Percentiles rank a stretch among this genome's conserved stretches.
Evolutionary conservation across 2,329 filamentous ascomycete genomes (phyloP).

Genomic region (Colletotrichum sp.): DNA sequence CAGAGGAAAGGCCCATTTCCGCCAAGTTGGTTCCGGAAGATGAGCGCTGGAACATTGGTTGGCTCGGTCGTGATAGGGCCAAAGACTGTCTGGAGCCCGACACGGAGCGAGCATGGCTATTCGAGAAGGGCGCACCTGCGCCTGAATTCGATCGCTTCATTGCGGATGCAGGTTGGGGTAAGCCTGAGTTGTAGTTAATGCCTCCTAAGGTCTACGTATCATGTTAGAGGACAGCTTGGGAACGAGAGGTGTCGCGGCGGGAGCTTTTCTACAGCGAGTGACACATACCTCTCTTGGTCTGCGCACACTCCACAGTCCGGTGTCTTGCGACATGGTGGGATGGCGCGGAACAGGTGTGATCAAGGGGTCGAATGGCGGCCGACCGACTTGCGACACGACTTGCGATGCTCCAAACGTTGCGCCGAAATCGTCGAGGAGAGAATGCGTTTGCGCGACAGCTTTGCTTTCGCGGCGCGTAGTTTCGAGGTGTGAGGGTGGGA

Average conservation of each 20-base stretch:
- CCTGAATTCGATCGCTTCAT: constrained; percentile 91
- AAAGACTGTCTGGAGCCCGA: constrained; percentile 87
- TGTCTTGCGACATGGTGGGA: constrained; percentile 80
- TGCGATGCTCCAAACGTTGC: background rate
- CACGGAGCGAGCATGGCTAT: constrained; percentile 77
- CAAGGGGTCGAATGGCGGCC: background rate
- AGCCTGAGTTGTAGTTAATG: constrained; percentile 80
- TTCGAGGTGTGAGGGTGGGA: background rate
- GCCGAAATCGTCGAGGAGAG: too few relatives aligned
- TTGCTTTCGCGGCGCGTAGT: background rate
- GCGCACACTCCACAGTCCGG: constrained; percentile 88
- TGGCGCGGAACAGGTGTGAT: background rate
- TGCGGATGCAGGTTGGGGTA: constrained; percentile 89
- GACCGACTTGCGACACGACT: background rate
- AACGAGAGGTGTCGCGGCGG: background rate
- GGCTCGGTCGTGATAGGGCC: constrained; percentile 80
- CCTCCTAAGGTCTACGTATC: constrained; percentile 77
- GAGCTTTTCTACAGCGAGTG: background rate
- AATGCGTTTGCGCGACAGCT: background rate
- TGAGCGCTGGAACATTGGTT: constrained; percentile 84
- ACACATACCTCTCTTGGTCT: constrained; percentile 82
- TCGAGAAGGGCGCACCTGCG: constrained; percentile 66
- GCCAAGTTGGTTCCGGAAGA: constrained; percentile 83
- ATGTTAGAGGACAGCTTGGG: background rate
- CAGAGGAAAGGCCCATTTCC: constrained; percentile 81